Conservation (phyloP, 305 asterid genomes). For the Coffea humblotiana region DNA sequence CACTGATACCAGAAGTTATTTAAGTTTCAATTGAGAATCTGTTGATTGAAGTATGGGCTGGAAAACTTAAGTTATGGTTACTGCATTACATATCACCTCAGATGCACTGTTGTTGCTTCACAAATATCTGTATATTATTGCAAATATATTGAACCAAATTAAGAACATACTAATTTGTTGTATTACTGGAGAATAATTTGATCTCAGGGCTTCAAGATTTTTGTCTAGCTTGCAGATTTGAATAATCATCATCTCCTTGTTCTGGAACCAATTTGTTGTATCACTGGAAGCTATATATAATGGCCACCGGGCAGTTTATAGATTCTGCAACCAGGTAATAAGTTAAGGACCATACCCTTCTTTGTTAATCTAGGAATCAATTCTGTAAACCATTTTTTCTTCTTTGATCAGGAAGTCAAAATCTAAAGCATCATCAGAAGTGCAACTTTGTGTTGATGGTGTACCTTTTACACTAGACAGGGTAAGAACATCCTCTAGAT, state of each 20-base stretch:
- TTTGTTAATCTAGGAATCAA: neutral
- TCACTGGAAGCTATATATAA: neutral
- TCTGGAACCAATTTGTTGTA: neutral
- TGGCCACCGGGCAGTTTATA: slow-evolving; percentile 45
- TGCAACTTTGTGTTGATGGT: slow-evolving; percentile 53
- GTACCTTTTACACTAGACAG: slow-evolving; percentile 42
- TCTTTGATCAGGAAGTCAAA: slow-evolving; percentile 45
- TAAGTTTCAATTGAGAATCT: neutral
- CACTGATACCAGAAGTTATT: neutral
- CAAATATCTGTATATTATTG: no score
- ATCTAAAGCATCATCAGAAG: slow-evolving; percentile 39
- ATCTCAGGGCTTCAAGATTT: neutral
- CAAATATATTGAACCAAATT: no score
- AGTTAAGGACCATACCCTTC: neutral
- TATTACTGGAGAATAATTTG: neutral
- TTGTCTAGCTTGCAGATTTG: neutral
- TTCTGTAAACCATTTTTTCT: neutral
- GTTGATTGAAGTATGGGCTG: neutral
- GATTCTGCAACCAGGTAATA: slow-evolving; percentile 42
- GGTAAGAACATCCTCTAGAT: slow-evolving; percentile 35
- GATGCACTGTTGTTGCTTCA: neutral
- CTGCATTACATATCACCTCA: neutral
- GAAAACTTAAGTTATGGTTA: neutral
- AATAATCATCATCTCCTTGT: neutral
- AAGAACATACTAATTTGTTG: no score